A percentile compares a stretch with the other conserved stretches of the same genome.
phyloP scores from a whole-genome alignment of 2,329 filamentous ascomycete genomes.

The Trichoderma koningii region DNA sequence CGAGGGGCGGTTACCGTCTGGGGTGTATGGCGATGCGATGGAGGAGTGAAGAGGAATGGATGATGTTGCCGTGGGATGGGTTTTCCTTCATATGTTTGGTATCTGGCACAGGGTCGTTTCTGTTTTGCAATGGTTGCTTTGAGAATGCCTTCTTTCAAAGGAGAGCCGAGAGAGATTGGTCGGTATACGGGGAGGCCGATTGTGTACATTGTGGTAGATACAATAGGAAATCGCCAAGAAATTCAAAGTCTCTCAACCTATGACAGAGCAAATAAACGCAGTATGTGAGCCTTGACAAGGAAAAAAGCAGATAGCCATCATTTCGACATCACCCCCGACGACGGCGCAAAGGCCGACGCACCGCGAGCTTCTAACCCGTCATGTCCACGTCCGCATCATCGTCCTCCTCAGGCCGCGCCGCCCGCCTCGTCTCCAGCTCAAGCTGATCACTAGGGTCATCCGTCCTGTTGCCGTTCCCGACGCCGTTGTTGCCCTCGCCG shows the following conservation, averaged over 20 bases:
- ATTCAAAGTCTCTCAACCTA: neutral
- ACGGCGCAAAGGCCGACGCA: neutral
- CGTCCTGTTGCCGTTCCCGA: neutral
- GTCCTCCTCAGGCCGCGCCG: conserved; percentile 44
- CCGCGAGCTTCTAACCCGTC: conserved; percentile 48
- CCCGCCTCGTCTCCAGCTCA: conserved; percentile 57
- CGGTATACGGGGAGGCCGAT: neutral
- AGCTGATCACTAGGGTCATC: conserved; percentile 57
- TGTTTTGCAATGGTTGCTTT: neutral
- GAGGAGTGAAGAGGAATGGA: conserved; percentile 51
- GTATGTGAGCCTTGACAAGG: neutral
- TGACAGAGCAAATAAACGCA: neutral
- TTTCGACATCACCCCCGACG: no score
- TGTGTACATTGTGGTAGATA: neutral
- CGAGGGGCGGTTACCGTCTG: conserved; percentile 80
- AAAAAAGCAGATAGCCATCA: neutral
- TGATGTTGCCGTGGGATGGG: neutral
- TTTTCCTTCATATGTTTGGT: neutral
- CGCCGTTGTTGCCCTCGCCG: no score
- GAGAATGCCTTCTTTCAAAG: neutral
- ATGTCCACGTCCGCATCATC: conserved; percentile 62
- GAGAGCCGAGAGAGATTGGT: neutral
- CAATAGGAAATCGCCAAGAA: neutral
- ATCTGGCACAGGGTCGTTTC: neutral
- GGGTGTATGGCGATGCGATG: conserved; percentile 58